Conservation (phyloP, 1,284 basidiomycete species). For the Lentinula novae-zelandiae region DNA sequence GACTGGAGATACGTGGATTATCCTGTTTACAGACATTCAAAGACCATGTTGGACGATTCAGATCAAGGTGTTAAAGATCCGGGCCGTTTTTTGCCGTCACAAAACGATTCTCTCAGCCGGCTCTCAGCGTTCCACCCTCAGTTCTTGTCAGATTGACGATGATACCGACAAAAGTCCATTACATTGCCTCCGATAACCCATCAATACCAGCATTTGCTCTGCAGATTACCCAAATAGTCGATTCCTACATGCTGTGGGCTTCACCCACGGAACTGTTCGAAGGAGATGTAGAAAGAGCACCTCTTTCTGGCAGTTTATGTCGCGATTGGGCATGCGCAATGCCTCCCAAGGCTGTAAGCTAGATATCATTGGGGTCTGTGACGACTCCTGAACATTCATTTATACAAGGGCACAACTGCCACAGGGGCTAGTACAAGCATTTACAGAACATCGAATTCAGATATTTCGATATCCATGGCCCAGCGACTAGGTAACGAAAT, state of each 20-base stretch:
- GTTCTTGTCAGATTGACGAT: conserved; percentile 1
- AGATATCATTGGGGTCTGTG: not conserved
- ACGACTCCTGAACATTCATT: not conserved
- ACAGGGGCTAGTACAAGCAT: conserved; percentile 27
- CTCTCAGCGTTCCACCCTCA: too few species aligned
- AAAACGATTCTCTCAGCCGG: too few species aligned
- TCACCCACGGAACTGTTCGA: conserved; percentile 51
- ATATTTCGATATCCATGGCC: conserved; percentile 69
- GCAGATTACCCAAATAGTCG: conserved; percentile 65
- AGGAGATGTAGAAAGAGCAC: conserved; percentile 47
- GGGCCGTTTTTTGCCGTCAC: not conserved
- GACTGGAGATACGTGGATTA: conserved; percentile 9
- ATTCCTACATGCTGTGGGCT: conserved; percentile 83
- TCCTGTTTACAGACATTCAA: conserved; percentile 5
- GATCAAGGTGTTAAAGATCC: not conserved
- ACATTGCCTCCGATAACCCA: conserved; percentile 41
- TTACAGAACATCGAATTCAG: conserved; percentile 61
- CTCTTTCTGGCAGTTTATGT: conserved; percentile 53
- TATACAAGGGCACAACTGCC: conserved; percentile 11
- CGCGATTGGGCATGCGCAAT: conserved; percentile 85
- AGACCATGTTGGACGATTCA: not conserved
- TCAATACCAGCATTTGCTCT: conserved; percentile 59
- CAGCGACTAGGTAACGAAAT: conserved; percentile 65
- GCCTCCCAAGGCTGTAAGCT: conserved; percentile 37
- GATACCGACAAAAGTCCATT: conserved; percentile 40